Evolutionary conservation across 495 filamentous ascomycete genomes (phyloP).

Genomic region (Penicillium chermesinum): DNA sequence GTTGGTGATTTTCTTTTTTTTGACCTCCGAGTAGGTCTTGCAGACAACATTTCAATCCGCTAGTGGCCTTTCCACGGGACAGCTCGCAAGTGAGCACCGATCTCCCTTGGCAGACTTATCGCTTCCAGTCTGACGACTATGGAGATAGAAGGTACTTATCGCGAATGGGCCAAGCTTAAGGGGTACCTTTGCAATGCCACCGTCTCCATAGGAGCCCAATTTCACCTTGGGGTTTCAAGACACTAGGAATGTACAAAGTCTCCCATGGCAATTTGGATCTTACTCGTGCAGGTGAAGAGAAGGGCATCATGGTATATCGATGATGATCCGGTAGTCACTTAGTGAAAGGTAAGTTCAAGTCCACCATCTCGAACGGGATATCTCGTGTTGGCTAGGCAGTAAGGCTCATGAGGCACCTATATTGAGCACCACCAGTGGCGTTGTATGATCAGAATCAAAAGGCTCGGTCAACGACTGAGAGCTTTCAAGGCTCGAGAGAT

Average conservation of each 20-base stretch:
- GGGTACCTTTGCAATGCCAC: background rate
- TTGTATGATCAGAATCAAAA: background rate
- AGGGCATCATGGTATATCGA: background rate
- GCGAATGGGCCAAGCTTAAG: background rate
- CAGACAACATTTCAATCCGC: constrained; percentile 1
- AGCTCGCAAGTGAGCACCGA: background rate
- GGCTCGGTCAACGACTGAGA: background rate
- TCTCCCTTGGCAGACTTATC: background rate
- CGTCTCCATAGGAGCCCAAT: background rate
- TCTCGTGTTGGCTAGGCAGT: background rate
- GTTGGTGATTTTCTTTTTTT: constrained; percentile 2
- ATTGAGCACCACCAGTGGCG: too few species aligned
- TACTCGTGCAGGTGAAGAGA: constrained; percentile 1
- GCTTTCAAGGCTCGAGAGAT: background rate
- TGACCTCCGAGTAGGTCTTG: background rate
- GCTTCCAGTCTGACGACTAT: background rate
- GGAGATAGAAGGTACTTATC: background rate
- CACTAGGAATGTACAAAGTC: constrained; percentile 3
- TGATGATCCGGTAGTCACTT: constrained; percentile 1
- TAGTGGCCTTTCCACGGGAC: constrained; percentile 1
- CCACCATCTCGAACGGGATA: background rate
- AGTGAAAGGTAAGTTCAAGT: background rate
- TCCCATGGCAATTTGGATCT: constrained; percentile 3
- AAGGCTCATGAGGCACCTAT: too few species aligned
- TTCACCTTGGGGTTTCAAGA: background rate